phyloP scores from a whole-genome alignment of 2,329 filamentous ascomycete species.

The Diaporthe longicolla region DNA sequence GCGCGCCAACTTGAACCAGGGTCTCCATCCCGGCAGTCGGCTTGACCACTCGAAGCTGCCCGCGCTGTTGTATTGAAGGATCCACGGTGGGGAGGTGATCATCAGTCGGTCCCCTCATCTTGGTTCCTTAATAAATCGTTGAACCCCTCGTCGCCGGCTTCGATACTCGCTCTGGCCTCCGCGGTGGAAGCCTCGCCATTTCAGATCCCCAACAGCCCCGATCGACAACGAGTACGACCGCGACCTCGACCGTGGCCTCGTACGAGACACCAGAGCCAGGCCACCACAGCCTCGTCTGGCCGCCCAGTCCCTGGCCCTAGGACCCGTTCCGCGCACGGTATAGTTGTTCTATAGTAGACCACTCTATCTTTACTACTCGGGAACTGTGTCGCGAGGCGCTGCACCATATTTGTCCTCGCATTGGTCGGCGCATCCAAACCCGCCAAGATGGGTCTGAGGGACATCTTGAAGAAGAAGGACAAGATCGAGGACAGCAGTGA shows the following conservation, averaged over 20 bases:
- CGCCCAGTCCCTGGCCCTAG: neutral
- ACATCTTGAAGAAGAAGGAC: conserved; percentile 69
- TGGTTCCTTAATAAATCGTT: conserved; percentile 26
- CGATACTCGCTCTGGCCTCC: conserved; percentile 15
- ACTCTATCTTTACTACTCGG: neutral
- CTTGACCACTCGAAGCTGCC: conserved; percentile 8
- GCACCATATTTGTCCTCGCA: neutral
- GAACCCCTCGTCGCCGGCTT: conserved; percentile 15
- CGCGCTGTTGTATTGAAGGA: conserved; percentile 33
- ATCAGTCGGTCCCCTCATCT: conserved; percentile 17
- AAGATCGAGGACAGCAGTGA: conserved; percentile 55
- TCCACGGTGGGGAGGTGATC: conserved; percentile 39
- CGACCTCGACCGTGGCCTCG: conserved; percentile 25
- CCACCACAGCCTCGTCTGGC: neutral
- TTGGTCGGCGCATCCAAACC: neutral
- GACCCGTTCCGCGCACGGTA: neutral
- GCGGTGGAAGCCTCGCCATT: conserved; percentile 1
- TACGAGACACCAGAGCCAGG: conserved; percentile 28
- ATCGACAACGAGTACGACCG: conserved; percentile 10
- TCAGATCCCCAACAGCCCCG: neutral
- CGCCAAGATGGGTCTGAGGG: conserved; percentile 63
- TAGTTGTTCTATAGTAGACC: neutral
- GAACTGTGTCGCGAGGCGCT: neutral
- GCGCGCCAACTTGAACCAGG: conserved; percentile 19
- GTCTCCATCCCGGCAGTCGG: conserved; percentile 15